These are phyloP conservation scores for Ampelomyces quisqualis DNA, from an alignment of 2,329 filamentous ascomycete genomes.

Conservation along the genomic window DNA sequence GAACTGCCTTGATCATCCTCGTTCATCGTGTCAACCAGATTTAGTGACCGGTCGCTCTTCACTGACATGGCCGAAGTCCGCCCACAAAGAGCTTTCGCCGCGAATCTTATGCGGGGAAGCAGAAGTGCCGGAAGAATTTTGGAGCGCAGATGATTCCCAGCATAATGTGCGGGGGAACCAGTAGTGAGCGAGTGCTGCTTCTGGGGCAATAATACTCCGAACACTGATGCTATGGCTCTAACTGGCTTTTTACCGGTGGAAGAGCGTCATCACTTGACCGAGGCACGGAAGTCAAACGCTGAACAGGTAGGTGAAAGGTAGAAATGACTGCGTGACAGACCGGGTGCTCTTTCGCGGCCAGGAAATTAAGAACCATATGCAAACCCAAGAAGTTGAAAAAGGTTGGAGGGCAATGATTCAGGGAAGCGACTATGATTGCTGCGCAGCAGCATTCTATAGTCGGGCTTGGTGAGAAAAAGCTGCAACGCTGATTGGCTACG, in stretches of 20 bases:
- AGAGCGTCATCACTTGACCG: conserved; percentile 1
- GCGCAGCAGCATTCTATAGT: too few relatives aligned
- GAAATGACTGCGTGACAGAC: not conserved
- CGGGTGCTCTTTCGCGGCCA: not conserved
- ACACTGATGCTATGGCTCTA: not conserved
- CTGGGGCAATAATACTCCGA: conserved; percentile 6
- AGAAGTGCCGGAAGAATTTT: conserved; percentile 6
- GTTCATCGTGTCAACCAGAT: conserved; percentile 1
- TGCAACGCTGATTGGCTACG: too few relatives aligned
- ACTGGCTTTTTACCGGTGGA: conserved; percentile 2
- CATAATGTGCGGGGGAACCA: conserved; percentile 1
- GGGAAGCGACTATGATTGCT: too few relatives aligned
- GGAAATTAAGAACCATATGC: not conserved
- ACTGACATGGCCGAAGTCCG: not conserved
- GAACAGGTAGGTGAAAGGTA: conserved; percentile 1
- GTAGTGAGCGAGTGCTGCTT: not conserved
- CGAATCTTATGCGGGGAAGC: conserved; percentile 4
- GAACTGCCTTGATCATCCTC: not conserved
- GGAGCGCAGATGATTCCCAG: conserved; percentile 1
- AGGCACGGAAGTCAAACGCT: conserved; percentile 3
- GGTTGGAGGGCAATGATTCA: too few relatives aligned
- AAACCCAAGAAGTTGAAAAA: too few relatives aligned
- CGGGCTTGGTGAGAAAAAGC: too few relatives aligned
- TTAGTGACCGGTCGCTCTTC: not conserved
- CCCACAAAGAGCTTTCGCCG: not conserved